Evolutionary conservation across 306 rosid genomes (phyloP).

Genomic region (Geum urbanum): DNA sequence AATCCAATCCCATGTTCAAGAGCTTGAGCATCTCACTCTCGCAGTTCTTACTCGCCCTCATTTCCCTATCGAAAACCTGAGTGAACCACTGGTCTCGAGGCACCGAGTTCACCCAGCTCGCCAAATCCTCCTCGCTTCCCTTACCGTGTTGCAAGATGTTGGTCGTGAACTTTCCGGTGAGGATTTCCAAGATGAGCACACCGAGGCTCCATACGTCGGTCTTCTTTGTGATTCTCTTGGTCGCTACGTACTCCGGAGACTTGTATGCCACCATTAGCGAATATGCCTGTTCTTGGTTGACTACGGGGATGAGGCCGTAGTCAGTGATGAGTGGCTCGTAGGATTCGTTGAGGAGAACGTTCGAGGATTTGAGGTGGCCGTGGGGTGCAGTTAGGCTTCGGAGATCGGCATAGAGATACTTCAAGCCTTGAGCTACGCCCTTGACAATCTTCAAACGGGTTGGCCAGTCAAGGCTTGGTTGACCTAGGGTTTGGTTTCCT

Average conservation of each 20-base stretch:
- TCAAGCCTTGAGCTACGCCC: constrained; percentile 72
- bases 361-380: constrained; percentile 85
- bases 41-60: constrained; percentile 34
- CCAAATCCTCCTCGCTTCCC: constrained; percentile 54
- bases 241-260: constrained; percentile 66
- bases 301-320: constrained; percentile 72
- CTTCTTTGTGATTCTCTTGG: constrained; percentile 74
- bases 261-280: constrained; percentile 70
- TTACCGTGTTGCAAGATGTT: constrained; percentile 52
- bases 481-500: constrained; percentile 55
- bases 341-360: constrained; percentile 57
- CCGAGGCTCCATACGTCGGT: constrained; percentile 88
- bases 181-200: constrained; percentile 57
- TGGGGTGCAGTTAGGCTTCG: constrained; percentile 70
- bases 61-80: constrained; percentile 56
- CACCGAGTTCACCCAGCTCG: constrained; percentile 53
- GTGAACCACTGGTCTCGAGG: constrained; percentile 47
- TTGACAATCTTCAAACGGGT: constrained; percentile 65
- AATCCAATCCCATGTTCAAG: constrained; percentile 56
- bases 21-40: constrained; percentile 61
- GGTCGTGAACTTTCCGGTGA: constrained; percentile 59
- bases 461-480: constrained; percentile 72
- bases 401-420: constrained; percentile 60
- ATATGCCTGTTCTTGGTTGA: constrained; percentile 68
- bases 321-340: constrained; percentile 69